phyloP scores from a whole-genome alignment of 495 filamentous ascomycete genomes.

The Hyaloscypha hepaticicola region DNA sequence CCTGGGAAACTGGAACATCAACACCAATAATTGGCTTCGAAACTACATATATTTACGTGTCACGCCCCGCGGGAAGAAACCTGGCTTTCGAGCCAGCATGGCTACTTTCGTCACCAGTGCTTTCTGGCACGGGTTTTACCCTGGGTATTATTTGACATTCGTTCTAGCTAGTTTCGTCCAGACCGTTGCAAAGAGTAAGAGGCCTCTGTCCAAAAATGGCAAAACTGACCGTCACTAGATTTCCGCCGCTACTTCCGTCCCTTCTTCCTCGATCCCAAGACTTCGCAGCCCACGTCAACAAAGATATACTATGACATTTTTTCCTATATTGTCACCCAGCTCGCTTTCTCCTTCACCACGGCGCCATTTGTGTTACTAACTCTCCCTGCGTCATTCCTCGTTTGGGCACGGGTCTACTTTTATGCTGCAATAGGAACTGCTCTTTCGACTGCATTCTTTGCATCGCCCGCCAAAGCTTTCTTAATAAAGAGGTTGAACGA shows the following conservation, averaged over 20 bases:
- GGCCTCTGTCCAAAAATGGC: neutral
- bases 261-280: conserved; percentile 78
- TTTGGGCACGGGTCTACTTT: conserved; percentile 88
- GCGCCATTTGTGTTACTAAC: conserved; percentile 74
- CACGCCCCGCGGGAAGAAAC: conserved; percentile 93
- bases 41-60: conserved; percentile 96
- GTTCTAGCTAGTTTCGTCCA: conserved; percentile 87
- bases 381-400: conserved; percentile 61
- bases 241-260: conserved; percentile 87
- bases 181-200: conserved; percentile 87
- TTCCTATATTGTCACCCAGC: conserved; percentile 77
- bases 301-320: conserved; percentile 87
- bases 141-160: conserved; percentile 92
- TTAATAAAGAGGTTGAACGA: conserved; percentile 60
- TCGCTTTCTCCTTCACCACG: conserved; percentile 76
- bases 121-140: conserved; percentile 98
- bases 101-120: conserved; percentile 92
- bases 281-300: conserved; percentile 60
- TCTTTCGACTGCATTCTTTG: conserved; percentile 69
- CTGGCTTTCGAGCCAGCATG: conserved; percentile 90
- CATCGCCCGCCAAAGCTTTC: conserved; percentile 67
- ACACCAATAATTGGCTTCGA: conserved; percentile 94
- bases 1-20: conserved; percentile 94
- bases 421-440: conserved; percentile 72
- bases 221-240: conserved; percentile 49